These are phyloP conservation scores for Silybum marianum DNA, from an alignment of 129 eudicot species.

Conservation along the genomic window DNA sequence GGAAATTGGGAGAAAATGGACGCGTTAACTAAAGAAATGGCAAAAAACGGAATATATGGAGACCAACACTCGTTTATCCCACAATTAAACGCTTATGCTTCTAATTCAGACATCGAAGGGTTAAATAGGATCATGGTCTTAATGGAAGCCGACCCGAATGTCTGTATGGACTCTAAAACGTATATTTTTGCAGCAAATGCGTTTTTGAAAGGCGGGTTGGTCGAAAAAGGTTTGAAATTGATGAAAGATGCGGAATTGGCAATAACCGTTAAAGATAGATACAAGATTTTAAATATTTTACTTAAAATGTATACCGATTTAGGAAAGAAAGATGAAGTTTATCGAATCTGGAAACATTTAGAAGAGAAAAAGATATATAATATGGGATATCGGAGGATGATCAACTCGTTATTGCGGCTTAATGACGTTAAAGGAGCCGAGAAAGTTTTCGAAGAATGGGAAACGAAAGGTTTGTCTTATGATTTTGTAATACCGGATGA, in stretches of 20 bases:
- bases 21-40: conserved; percentile 47
- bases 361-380: conserved; percentile 38
- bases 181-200: conserved; percentile 42
- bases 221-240: conserved; percentile 43
- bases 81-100: conserved; percentile 44
- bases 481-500: conserved; percentile 49
- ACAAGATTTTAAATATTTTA: conserved; percentile 17
- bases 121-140: conserved; percentile 34
- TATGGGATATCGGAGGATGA: conserved; percentile 49
- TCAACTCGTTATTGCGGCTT: conserved; percentile 47
- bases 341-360: conserved; percentile 52
- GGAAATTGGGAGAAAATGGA: conserved; percentile 48
- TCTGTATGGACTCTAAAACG: conserved; percentile 23
- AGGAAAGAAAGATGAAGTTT: conserved; percentile 55
- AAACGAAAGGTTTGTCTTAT: conserved; percentile 33
- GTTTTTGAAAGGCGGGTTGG: conserved; percentile 41
- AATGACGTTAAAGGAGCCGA: conserved; percentile 64
- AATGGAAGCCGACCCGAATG: conserved; percentile 45
- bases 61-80: conserved; percentile 32
- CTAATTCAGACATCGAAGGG: conserved; percentile 45
- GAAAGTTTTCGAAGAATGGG: conserved; percentile 57
- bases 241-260: conserved; percentile 35
- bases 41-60: conserved; percentile 33
- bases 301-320: conserved; percentile 34
- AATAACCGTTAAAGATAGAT: conserved; percentile 9